phyloP scores from a whole-genome alignment of 2,329 filamentous ascomycete genomes.

The Colletotrichum tropicale region DNA sequence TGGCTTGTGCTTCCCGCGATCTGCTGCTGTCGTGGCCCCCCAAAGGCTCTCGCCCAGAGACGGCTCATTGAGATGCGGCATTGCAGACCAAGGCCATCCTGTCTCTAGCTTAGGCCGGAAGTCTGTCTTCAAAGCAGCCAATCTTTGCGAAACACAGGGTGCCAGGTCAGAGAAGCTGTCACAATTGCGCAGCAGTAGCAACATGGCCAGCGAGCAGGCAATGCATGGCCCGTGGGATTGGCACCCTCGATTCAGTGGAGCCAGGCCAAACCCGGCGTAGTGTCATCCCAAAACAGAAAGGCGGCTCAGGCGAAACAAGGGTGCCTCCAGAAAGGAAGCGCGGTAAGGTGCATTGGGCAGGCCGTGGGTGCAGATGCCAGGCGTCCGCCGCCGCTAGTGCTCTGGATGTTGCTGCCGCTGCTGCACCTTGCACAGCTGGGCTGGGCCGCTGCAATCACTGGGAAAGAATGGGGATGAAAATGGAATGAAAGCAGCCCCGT shows the following conservation, averaged over 20 bases:
- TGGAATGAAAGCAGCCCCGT: background rate
- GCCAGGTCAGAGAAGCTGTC: conserved; percentile 12
- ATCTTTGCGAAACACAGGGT: conserved; percentile 8
- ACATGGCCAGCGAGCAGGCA: background rate
- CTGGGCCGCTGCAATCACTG: background rate
- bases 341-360: conserved; percentile 7
- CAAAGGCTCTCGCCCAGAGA: background rate
- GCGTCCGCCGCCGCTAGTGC: background rate
- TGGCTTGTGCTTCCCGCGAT: background rate
- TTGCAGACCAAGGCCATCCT: background rate
- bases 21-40: background rate
- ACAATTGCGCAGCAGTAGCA: background rate
- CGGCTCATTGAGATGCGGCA: background rate
- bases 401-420: background rate
- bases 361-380: background rate
- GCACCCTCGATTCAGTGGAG: background rate
- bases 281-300: conserved; percentile 6
- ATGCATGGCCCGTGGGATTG: conserved; percentile 4
- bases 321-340: background rate
- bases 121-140: background rate
- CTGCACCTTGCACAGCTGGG: background rate
- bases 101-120: background rate
- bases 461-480: background rate
- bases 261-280: background rate
- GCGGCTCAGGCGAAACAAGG: conserved; percentile 14